Evolutionary conservation across 2,329 filamentous ascomycete species (phyloP).

Genomic region (Periconia sp.): DNA sequence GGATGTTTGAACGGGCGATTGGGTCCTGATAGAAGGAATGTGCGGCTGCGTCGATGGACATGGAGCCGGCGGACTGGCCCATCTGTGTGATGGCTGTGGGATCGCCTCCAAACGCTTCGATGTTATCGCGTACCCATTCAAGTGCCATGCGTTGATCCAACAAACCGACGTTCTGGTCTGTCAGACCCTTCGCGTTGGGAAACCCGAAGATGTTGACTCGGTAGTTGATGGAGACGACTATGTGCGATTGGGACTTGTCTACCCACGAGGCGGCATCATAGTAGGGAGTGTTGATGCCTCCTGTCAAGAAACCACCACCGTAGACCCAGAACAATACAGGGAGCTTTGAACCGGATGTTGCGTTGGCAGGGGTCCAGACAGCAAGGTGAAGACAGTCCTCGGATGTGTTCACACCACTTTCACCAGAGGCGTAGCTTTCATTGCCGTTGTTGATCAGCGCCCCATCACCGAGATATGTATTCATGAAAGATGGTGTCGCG

Average conservation of each 20-base stretch:
- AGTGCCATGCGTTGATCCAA: slow-evolving; percentile 36
- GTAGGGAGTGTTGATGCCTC: slow-evolving; percentile 47
- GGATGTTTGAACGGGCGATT: slow-evolving; percentile 48
- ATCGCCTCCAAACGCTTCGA: slow-evolving; percentile 27
- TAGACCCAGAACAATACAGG: slow-evolving; percentile 52
- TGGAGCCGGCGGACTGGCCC: slow-evolving; percentile 33
- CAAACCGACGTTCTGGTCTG: slow-evolving; percentile 34
- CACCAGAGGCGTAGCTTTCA: slow-evolving; percentile 25
- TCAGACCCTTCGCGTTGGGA: slow-evolving; percentile 26
- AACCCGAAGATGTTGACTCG: slow-evolving; percentile 40
- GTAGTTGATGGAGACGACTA: slow-evolving; percentile 20
- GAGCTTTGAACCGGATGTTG: slow-evolving; percentile 20
- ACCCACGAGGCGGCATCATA: slow-evolving; percentile 14
- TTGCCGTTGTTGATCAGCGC: slow-evolving; percentile 35
- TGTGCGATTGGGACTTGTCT: slow-evolving; percentile 29
- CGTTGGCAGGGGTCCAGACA: slow-evolving; percentile 45
- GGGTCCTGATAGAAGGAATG: slow-evolving; percentile 50
- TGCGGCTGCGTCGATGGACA: slow-evolving; percentile 47
- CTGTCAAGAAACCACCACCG: slow-evolving; percentile 47
- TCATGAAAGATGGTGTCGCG: slow-evolving; percentile 26
- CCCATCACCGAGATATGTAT: slow-evolving; percentile 29
- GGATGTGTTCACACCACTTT: slow-evolving; percentile 10
- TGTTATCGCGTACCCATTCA: slow-evolving; percentile 42
- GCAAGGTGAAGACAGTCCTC: slow-evolving; percentile 52
- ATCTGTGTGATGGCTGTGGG: slow-evolving; percentile 34